Conservation (phyloP, 2,329 filamentous ascomycete genomes). For the Pestalotiopsis sp. region DNA sequence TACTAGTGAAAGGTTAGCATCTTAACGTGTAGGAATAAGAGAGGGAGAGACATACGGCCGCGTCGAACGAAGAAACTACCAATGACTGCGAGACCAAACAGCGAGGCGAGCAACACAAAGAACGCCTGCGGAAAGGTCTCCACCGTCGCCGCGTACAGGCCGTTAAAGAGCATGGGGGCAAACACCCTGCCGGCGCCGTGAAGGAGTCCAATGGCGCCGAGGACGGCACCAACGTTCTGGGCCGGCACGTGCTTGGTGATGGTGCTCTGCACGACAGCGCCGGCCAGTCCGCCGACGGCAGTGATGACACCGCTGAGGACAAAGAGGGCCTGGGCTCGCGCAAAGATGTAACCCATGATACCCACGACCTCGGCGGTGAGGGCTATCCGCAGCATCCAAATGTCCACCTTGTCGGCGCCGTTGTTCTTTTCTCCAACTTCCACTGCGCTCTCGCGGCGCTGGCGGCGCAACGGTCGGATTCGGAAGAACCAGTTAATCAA, state of each 20-base stretch:
- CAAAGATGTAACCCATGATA: constrained; percentile 73
- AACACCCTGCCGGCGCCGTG: constrained; percentile 82
- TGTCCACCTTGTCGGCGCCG: constrained; percentile 78
- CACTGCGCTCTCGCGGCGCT: constrained; percentile 39
- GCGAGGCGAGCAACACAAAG: constrained; percentile 71
- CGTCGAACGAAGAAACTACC: constrained; percentile 74
- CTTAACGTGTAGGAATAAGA: background rate
- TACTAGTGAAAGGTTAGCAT: background rate
- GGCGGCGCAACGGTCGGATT: constrained; percentile 48
- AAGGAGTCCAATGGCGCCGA: constrained; percentile 84
- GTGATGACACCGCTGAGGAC: constrained; percentile 73
- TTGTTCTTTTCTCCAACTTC: constrained; percentile 52
- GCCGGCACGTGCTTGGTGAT: constrained; percentile 90
- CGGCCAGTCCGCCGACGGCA: constrained; percentile 80
- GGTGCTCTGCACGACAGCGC: constrained; percentile 80
- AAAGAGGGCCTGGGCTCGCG: constrained; percentile 66
- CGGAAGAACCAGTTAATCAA: constrained; percentile 77
- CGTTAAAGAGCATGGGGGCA: constrained; percentile 81
- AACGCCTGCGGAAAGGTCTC: constrained; percentile 78
- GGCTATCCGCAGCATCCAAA: constrained; percentile 74
- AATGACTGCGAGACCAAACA: constrained; percentile 69
- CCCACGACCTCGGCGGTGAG: constrained; percentile 78
- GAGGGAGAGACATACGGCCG: constrained; percentile 60
- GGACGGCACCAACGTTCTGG: constrained; percentile 80
- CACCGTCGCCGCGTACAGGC: constrained; percentile 83